Conservation (phyloP, 176 grass and related monocot species). For the Triticum timopheevii region DNA sequence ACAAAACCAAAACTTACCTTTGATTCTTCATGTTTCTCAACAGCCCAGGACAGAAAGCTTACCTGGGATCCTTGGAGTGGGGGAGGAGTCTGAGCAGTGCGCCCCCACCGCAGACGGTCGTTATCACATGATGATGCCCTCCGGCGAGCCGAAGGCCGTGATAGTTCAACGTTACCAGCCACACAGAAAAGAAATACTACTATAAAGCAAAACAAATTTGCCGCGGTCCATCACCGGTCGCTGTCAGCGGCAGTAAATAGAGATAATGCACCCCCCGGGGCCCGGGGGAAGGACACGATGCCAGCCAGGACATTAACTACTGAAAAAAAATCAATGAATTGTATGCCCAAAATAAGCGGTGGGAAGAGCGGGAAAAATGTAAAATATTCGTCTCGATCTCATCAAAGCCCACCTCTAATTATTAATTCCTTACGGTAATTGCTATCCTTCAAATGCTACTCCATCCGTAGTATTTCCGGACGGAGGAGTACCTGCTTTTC, state of each 20-base stretch:
- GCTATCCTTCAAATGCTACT: neutral
- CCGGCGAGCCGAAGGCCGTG: neutral
- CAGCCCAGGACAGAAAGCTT: too few species aligned
- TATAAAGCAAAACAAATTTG: neutral
- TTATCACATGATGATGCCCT: conserved; percentile 30
- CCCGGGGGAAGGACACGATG: neutral
- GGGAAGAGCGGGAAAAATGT: conserved; percentile 16
- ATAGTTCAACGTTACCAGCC: conserved; percentile 34
- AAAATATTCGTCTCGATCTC: neutral
- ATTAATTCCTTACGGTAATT: neutral
- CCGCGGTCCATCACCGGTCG: conserved; percentile 38
- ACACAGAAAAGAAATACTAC: too few species aligned
- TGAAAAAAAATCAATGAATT: neutral
- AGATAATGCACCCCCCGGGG: neutral
- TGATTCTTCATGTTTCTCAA: too few species aligned
- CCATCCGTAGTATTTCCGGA: too few species aligned
- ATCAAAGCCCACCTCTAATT: neutral
- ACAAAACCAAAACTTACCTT: too few species aligned
- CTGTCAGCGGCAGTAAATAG: conserved; percentile 35
- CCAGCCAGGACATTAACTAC: neutral
- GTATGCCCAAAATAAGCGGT: neutral
- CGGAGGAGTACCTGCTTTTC: neutral
- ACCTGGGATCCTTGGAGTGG: neutral
- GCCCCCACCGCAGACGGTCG: neutral
- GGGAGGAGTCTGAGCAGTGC: neutral